Evolutionary conservation across 306 rosid species (phyloP), one percentile per base, ranked within the genome.

Genomic region (Cicer arietinum): DNA sequence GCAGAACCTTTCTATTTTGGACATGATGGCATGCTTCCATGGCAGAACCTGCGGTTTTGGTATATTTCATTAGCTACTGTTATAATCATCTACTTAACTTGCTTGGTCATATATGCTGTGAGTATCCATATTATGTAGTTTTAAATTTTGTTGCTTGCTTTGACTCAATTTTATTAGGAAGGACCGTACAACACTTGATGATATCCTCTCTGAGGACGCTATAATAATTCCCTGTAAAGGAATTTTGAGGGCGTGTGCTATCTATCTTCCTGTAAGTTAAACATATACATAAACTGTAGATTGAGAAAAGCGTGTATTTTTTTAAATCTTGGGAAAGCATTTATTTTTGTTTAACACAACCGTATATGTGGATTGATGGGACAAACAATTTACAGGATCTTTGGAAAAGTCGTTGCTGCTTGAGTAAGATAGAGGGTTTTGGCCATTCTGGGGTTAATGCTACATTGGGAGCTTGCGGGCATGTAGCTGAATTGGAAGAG

Each of bases 1-100:
- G 96, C 88, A 35, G 98, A 94, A 84, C 98, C 98, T 73, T 94
- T 87, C 84, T 91, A 94, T 73, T 83, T 48, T 53, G 97, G 97
- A 80, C 88, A 78, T 30, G 94, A 94, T 54, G 79, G 84, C 77
- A 82, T 81, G 86, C 97, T 94, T 82, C 98, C 98, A 25, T 94
- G 98, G 98, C 91, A 88, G 77, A 90, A 90, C 85, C 89, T 94
- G 71, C 88, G 94, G 52, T 88, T 94, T 82, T 94, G 98, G 97
- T 94, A 89, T 35, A 47, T 67, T 80, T 81, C 57, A 20, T 2
- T 64, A 41, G 25, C 59, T 70, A 69, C 62, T 52, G 74, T 66
- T 53, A 67, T 68, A 25, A 35, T 70, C 67, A 48, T 81, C 75
- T 54, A 63, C 45, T 80, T 47, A 20, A 61, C 45, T 67, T 61